Base-by-base conservation (phyloP, 345 rosid species). In the Arabidopsis suecica region DNA sequence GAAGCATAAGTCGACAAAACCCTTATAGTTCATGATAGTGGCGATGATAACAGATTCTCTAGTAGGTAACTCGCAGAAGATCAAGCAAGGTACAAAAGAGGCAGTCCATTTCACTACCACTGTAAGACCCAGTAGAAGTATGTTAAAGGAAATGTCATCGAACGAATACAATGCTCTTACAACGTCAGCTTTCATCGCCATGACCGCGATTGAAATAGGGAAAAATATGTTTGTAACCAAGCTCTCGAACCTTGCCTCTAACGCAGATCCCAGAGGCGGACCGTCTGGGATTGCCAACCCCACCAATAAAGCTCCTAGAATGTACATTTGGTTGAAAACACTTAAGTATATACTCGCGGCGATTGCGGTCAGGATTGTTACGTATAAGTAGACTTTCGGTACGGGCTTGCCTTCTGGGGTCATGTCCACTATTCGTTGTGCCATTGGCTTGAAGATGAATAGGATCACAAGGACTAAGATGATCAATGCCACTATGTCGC, bases 261-360 rank as follows among this genome's bases (percentile, higher is more conserved):
- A 74, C 0, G 82, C 82, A 22, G 82, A 73, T 22, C 82, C 82
- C 1, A 79, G 40, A 61, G 82, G 82, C 1, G 82, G 79, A 16
- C 82, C 82, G 18, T 79, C 82, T 16, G 82, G 82, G 41, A 79
- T 67, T 0, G 82, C 79, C 32, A 79, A 36, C 4, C 82, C 82
- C 9, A 74, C 75, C 75, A 74, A n/a, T 1, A 74, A 48, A 28
- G 79, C 67, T 61, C 82, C 79, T 12, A 73, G 3, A 48, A 74
- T 72, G 16, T 56, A 9, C 9, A 73, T 48, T 9, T 68, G 71
- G 71, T 74, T 74, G 69, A 74, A 70, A 16, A 30, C 1, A 0
- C 38, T 7, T 56, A 72, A 1, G 49, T 40, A 61, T 6, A 69
- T 41, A 36, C 75, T 61, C 2, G 75, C 65, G 3, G 54, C 72